phyloP scores from a whole-genome alignment of 1,284 basidiomycete genomes.

The Ceratobasidium sp. region DNA sequence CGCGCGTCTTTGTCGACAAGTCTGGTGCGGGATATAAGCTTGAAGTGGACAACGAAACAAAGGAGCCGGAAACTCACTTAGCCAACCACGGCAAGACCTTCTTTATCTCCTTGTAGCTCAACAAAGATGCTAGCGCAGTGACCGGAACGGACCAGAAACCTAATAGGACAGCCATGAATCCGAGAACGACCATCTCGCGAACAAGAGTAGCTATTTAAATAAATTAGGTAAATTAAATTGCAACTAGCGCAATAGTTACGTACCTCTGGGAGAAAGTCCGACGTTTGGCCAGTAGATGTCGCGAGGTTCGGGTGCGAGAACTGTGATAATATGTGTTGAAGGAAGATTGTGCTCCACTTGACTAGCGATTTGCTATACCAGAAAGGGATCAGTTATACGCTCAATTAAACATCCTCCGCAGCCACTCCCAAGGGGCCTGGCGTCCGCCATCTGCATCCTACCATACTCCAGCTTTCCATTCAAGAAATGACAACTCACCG shows the following conservation, averaged over 20 bases:
- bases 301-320: conserved; percentile 91
- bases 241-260: background rate
- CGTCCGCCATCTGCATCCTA: too few species aligned
- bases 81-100: conserved; percentile 89
- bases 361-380: conserved; percentile 84
- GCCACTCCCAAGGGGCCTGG: too few species aligned
- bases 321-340: conserved; percentile 75
- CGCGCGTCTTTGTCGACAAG: conserved; percentile 85
- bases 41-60: too few species aligned
- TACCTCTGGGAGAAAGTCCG: conserved; percentile 68
- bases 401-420: too few species aligned
- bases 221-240: background rate
- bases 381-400: background rate
- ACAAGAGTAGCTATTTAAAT: conserved; percentile 58
- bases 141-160: conserved; percentile 92
- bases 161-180: conserved; percentile 75
- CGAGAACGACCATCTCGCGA: conserved; percentile 78
- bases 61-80: too few species aligned
- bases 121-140: conserved; percentile 83
- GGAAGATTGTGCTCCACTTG: conserved; percentile 84
- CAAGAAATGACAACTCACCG: conserved; percentile 66
- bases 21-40: too few species aligned
- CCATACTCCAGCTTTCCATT: too few species aligned
- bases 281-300: conserved; percentile 97
- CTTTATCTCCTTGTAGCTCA: conserved; percentile 94